Percentiles rank a stretch among this genome's conserved stretches.
Conservation (phyloP, 805 yeast genomes). For the Hemisphaericaspora nanyangensis region DNA sequence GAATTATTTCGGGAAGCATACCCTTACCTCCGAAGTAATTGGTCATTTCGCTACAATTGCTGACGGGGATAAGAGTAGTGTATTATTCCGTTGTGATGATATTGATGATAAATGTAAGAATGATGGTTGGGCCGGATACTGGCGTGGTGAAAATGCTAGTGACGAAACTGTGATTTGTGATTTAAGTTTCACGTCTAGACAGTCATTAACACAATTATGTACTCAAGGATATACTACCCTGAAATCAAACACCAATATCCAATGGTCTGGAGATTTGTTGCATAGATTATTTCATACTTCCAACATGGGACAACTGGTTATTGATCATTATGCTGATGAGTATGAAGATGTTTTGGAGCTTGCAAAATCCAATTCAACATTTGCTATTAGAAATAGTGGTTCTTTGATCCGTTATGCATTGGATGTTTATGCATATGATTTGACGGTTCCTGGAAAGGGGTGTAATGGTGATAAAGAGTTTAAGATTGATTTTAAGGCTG, state of each 20-base stretch:
- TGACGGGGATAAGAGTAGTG: conserved; percentile 28
- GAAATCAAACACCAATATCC: conserved; percentile 17
- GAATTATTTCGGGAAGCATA: conserved; percentile 35
- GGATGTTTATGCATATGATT: conserved; percentile 17
- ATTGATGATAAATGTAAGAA: conserved; percentile 32
- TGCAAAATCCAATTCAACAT: conserved; percentile 26
- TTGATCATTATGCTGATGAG: conserved; percentile 35
- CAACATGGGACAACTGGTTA: conserved; percentile 22
- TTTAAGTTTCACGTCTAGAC: conserved; percentile 28
- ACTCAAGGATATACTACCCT: conserved; percentile 28
- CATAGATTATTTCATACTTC: conserved; percentile 38
- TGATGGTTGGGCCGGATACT: conserved; percentile 37
- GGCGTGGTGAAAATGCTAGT: conserved; percentile 30
- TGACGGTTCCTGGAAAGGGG: conserved; percentile 17
- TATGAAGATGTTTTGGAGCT: conserved; percentile 29
- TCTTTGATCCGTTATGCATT: conserved; percentile 12
- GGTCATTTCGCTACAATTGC: conserved; percentile 31
- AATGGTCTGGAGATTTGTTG: conserved; percentile 34
- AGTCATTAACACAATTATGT: conserved; percentile 28
- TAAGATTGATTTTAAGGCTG: not conserved
- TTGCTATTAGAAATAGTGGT: conserved; percentile 33
- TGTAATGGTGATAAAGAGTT: conserved; percentile 11
- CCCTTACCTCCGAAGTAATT: conserved; percentile 30
- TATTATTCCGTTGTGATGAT: conserved; percentile 38
- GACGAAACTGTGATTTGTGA: conserved; percentile 41